Base-by-base conservation (phyloP, 306 rosid species). In the Parietaria judaica region DNA sequence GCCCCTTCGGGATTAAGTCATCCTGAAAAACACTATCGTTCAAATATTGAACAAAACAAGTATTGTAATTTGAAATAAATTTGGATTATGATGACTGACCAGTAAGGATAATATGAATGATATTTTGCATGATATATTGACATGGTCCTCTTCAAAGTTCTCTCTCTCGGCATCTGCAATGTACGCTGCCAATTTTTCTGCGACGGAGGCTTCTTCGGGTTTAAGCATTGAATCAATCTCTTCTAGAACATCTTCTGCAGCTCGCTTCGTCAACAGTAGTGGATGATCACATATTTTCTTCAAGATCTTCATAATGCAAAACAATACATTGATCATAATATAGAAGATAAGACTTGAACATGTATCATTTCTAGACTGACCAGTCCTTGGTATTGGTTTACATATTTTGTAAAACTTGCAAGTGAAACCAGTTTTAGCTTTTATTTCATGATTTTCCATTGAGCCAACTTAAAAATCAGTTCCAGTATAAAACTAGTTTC, bases 201-300 rank as follows among this genome's bases (percentile, higher is more conserved):
- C 97, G 49, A 85, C 65, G 60, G 73, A 66, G 60, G 69, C 81
- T 55, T 91, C 95, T 35, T 83, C 95, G 46, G 87, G 86, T 71
- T 83, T 70, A 16, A 84, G 72, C 79, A 77, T 72, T 31, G 92
- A 65, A 67, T 85, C 92, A 92, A 91, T 71, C 71, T 86, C 98
- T 75, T 88, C 96, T 80, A 91, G 70, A 37, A 91, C 83, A 70
- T 84, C 98, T 78, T 88, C 95, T 56, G 96, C 96, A 11, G 96
- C 96, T 68, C 95, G 85, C 81, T 88, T 91, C 6, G 96, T 87
- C 84, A 91, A 73, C 52, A 91, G 59, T 65, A 85, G 89, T 49
- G 97, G 95, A 81, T 91, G 96, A 68, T 87, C 95, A 66, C 95
- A 87, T 74, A 91, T 87, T 80, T 91, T 91, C 80, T 85, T 87